Base-by-base conservation (phyloP, 495 filamentous ascomycete genomes). In the Terfezia claveryi region DNA sequence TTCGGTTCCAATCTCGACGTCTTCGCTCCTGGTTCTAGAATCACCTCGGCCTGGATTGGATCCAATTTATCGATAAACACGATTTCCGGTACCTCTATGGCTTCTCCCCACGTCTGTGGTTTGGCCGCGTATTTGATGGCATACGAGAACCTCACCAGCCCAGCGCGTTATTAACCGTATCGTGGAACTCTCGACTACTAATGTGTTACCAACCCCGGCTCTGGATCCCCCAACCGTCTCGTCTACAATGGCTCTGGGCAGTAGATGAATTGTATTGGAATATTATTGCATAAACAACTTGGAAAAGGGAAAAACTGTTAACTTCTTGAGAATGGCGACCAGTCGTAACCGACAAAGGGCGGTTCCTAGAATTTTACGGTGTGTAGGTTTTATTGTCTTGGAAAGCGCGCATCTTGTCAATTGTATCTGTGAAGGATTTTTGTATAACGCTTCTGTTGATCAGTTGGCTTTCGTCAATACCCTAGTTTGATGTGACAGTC, bases 11-110 rank as follows among this genome's bases (percentile, higher is more conserved):
- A 64, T 44, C 61, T 71, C 16, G 68, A 68, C 55, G 57, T 70
- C 36, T 70, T 68, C 46, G 69, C 69, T 0, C 69, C 69, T 17
- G 69, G 69, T n/a, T 61, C 64, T 23, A 54, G 65, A 12, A 66
- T 70, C 53, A 56, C 60, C 20, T 66, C 63, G 14, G 57, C 68
- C 44, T 70, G 68, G 66, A 64, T 70, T 23, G 65, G 68, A 12
- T 58, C 55, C 56, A 49, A 55, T 17, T 58, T 49, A 23, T 59
- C 63, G 10, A 36, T 38, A 37, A 60, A 59, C 52, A 67, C 63
- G 3, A 65, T 77, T 55, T 74, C 71, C 62, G 75, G 76, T 16
- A 79, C 76, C 38, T 71, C 68, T 56, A 77, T 76, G 74, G 64
- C 76, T 20, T 68, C 71, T 11, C 76, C 75, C 0, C 75, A 76